phyloP scores from a whole-genome alignment of 2,329 filamentous ascomycete species.

The Colletotrichum tamarilloi region DNA sequence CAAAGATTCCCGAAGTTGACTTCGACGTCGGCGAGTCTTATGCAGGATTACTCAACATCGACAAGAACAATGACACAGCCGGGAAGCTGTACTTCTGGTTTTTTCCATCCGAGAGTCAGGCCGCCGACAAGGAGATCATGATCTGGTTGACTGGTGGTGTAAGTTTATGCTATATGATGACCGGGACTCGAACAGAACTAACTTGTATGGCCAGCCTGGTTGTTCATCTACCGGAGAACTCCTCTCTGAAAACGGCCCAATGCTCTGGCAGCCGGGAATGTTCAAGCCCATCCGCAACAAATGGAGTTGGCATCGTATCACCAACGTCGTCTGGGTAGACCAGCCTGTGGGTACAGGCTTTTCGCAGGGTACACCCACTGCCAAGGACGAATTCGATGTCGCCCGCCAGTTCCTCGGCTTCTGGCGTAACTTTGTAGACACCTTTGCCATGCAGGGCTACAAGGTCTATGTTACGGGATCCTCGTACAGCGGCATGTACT shows the following conservation, averaged over 20 bases:
- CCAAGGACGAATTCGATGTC: slow-evolving; percentile 74
- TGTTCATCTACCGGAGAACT: slow-evolving; percentile 74
- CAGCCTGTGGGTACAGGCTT: slow-evolving; percentile 77
- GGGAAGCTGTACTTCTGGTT: slow-evolving; percentile 76
- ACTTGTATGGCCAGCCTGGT: slow-evolving; percentile 53
- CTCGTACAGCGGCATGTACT: slow-evolving; percentile 75
- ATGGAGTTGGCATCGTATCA: slow-evolving; percentile 80
- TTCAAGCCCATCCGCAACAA: slow-evolving; percentile 72
- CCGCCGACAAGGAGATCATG: slow-evolving; percentile 66
- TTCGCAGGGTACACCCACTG: slow-evolving; percentile 71
- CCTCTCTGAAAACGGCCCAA: slow-evolving; percentile 82
- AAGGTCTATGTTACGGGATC: slow-evolving; percentile 82
- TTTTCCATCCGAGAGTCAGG: slow-evolving; percentile 66
- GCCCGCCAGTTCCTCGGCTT: slow-evolving; percentile 81
- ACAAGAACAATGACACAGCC: slow-evolving; percentile 49
- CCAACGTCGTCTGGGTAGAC: slow-evolving; percentile 82
- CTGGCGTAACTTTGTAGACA: slow-evolving; percentile 81
- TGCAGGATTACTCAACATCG: slow-evolving; percentile 71
- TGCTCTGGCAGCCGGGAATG: slow-evolving; percentile 78
- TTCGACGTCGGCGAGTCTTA: slow-evolving; percentile 78
- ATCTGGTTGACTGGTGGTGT: slow-evolving; percentile 71
- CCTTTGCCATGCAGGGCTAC: slow-evolving; percentile 73
- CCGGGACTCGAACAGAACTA: background rate
- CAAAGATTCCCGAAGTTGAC: slow-evolving; percentile 72
- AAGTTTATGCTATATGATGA: slow-evolving; percentile 35